Evolutionary conservation across 2,329 filamentous ascomycete species (phyloP).

Genomic region (Thermomyces lanuginosus): DNA sequence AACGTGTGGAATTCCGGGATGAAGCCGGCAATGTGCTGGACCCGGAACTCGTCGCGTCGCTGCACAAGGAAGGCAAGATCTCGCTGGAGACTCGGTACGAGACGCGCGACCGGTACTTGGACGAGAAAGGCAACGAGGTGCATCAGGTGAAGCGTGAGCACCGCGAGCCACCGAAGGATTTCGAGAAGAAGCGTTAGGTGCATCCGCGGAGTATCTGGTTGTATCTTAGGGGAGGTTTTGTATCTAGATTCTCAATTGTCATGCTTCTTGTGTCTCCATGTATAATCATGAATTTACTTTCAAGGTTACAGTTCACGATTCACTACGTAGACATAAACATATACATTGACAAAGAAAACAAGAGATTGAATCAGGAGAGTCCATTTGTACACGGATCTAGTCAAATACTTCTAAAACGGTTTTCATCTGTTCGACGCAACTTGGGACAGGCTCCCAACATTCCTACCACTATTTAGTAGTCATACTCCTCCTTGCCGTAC

Average conservation of each 20-base stretch:
- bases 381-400: slow-evolving; percentile 1
- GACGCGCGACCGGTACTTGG: slow-evolving; percentile 74
- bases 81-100: slow-evolving; percentile 93
- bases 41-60: slow-evolving; percentile 62
- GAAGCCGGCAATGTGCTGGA: slow-evolving; percentile 80
- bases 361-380: slow-evolving; percentile 1
- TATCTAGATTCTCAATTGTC: no score
- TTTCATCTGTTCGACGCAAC: slow-evolving; percentile 1
- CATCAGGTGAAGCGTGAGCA: no score
- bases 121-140: slow-evolving; percentile 63
- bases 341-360: not conserved
- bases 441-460: no score
- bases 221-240: no score
- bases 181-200: no score
- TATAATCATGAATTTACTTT: no score
- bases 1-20: slow-evolving; percentile 86
- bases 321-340: no score
- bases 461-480: slow-evolving; percentile 16
- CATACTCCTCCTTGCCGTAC: slow-evolving; percentile 89
- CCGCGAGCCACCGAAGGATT: no score
- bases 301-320: no score
- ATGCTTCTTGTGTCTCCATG: no score
- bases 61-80: slow-evolving; percentile 64
- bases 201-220: no score
- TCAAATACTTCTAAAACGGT: slow-evolving; percentile 1